phyloP scores from a whole-genome alignment of 2,329 filamentous ascomycete species.

The Fusarium paranaense region DNA sequence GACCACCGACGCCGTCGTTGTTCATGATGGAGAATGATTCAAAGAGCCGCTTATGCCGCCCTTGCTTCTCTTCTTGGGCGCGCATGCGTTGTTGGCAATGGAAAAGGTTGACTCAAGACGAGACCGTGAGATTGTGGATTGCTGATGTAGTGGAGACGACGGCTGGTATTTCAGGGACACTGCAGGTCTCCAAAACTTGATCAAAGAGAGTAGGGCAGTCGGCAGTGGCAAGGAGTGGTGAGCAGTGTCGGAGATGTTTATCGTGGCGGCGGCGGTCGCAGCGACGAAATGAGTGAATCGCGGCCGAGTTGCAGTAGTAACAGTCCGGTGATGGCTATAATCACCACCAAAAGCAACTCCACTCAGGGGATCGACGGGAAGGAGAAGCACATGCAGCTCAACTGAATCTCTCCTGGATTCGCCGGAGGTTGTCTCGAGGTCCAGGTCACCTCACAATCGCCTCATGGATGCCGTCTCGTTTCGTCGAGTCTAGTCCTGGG shows the following conservation, averaged over 20 bases:
- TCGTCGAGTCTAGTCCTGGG: slow-evolving; percentile 6
- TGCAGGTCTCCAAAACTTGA: not conserved
- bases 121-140: not conserved
- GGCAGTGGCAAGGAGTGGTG: not conserved
- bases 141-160: slow-evolving; percentile 4
- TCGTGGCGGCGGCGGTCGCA: slow-evolving; percentile 3
- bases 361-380: not conserved
- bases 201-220: not conserved
- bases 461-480: slow-evolving; percentile 26
- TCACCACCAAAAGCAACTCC: not conserved
- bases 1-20: slow-evolving; percentile 32
- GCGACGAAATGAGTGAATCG: not conserved
- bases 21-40: slow-evolving; percentile 33
- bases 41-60: slow-evolving; percentile 8
- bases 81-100: slow-evolving; percentile 6
- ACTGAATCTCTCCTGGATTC: slow-evolving; percentile 6
- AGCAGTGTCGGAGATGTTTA: not conserved
- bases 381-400: not conserved
- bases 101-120: not conserved
- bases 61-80: slow-evolving; percentile 4
- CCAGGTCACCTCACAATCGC: slow-evolving; percentile 27
- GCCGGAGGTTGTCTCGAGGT: not conserved
- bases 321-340: not conserved
- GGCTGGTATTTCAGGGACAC: slow-evolving; percentile 1
- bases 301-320: not conserved